Evolutionary conservation across 2,329 filamentous ascomycete species (phyloP).

Genomic region (Hypoxylon rubiginosum): DNA sequence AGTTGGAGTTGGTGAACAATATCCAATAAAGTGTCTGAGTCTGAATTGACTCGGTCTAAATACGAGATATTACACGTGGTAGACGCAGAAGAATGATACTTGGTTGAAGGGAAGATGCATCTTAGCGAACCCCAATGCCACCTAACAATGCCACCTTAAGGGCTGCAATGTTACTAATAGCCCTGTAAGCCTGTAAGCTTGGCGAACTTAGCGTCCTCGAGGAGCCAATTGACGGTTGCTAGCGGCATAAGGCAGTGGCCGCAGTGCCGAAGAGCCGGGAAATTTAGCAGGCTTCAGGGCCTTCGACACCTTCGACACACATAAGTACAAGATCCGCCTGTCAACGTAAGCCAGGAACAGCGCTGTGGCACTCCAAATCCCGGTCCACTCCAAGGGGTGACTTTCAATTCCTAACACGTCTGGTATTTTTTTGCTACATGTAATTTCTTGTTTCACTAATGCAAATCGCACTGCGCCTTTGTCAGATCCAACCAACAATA

Average conservation of each 20-base stretch:
- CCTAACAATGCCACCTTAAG: not conserved
- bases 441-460: constrained; percentile 38
- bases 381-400: constrained; percentile 8
- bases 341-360: not conserved
- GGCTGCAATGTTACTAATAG: not conserved
- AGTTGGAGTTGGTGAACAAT: not conserved
- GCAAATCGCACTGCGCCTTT: constrained; percentile 19
- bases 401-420: constrained; percentile 13
- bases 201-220: not conserved
- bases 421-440: constrained; percentile 19
- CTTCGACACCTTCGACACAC: too few species aligned
- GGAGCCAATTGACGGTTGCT: not conserved
- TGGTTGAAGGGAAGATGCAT: not conserved
- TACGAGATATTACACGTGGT: not conserved
- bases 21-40: not conserved
- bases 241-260: not conserved
- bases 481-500: constrained; percentile 20
- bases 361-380: not conserved
- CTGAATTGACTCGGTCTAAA: not conserved
- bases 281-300: not conserved
- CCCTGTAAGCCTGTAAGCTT: not conserved
- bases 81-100: not conserved
- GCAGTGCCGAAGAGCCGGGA: not conserved
- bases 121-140: not conserved
- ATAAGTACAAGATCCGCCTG: not conserved